A percentile compares a stretch with the other conserved stretches of the same genome.
Conservation (phyloP, 2,329 filamentous ascomycete genomes). For the Colletotrichum sp. region DNA sequence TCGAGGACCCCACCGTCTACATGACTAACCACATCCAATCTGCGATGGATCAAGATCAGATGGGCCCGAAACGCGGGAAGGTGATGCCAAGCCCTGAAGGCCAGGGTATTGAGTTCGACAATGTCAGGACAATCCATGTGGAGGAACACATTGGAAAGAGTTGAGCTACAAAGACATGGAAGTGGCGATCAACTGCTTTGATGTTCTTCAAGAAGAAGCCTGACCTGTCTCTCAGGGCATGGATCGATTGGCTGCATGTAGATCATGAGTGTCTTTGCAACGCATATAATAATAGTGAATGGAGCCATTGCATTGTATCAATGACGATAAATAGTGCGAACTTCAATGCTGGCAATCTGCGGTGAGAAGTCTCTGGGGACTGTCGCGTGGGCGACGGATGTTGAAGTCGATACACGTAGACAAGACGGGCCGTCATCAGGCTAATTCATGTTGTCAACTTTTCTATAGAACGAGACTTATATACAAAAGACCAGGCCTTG, state of each 20-base stretch:
- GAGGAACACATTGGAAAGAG: not conserved
- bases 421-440: not conserved
- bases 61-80: not conserved
- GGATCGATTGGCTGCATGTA: not conserved
- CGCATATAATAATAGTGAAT: not conserved
- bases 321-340: not conserved
- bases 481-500: not conserved
- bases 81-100: not conserved
- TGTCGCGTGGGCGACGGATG: not conserved
- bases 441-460: not conserved
- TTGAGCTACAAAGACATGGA: not conserved
- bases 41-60: constrained; percentile 8
- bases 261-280: not conserved
- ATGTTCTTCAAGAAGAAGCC: not conserved
- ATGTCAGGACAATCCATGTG: not conserved
- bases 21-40: constrained; percentile 23
- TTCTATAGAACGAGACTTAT: not conserved
- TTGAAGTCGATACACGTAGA: not conserved
- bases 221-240: not conserved
- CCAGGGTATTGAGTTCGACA: constrained; percentile 9
- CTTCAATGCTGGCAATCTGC: not conserved
- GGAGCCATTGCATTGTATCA: not conserved
- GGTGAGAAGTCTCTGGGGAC: not conserved
- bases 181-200: not conserved
- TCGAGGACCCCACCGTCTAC: constrained; percentile 18